Evolutionary conservation across 139 green algal genomes (phyloP).

Genomic region (Trebouxia sp.): DNA sequence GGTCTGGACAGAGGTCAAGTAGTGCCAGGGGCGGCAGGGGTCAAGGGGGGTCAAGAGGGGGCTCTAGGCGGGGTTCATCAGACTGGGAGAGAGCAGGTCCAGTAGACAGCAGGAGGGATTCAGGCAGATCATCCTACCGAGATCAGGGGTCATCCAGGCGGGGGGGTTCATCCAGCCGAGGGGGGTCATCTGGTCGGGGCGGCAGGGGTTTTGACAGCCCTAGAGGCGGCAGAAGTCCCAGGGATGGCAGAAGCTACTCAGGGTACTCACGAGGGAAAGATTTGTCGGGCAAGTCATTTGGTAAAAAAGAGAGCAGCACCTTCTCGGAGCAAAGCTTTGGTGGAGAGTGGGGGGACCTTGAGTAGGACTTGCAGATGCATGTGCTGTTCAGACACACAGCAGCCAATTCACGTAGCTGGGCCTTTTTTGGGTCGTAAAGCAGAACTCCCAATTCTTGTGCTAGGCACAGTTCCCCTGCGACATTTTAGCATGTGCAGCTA

Average conservation of each 20-base stretch:
- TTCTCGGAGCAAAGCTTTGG: constrained; percentile 11
- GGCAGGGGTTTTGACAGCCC: too few species aligned
- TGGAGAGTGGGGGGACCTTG: background rate
- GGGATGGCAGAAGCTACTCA: constrained; percentile 6
- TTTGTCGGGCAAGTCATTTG: background rate
- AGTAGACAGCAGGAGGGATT: background rate
- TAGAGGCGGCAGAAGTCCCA: background rate
- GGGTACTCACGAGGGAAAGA: background rate
- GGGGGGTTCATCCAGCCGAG: background rate
- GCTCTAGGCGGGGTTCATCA: too few species aligned
- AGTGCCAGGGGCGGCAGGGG: background rate
- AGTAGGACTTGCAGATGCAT: background rate
- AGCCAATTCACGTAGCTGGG: too few species aligned
- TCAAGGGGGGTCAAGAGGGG: background rate
- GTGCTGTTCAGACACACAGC: too few species aligned
- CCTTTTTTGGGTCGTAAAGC: too few species aligned
- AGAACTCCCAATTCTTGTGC: too few species aligned
- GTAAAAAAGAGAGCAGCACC: background rate
- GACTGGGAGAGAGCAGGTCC: constrained; percentile 1
- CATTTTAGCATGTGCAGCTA: too few species aligned
- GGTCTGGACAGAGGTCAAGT: background rate
- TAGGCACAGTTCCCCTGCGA: too few species aligned
- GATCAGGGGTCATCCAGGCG: background rate
- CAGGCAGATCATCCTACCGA: background rate
- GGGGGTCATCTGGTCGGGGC: background rate